These are phyloP conservation scores for Stachybotrys chlorohalonatus DNA, from an alignment of 2,329 filamentous ascomycete species.

Conservation along the genomic window DNA sequence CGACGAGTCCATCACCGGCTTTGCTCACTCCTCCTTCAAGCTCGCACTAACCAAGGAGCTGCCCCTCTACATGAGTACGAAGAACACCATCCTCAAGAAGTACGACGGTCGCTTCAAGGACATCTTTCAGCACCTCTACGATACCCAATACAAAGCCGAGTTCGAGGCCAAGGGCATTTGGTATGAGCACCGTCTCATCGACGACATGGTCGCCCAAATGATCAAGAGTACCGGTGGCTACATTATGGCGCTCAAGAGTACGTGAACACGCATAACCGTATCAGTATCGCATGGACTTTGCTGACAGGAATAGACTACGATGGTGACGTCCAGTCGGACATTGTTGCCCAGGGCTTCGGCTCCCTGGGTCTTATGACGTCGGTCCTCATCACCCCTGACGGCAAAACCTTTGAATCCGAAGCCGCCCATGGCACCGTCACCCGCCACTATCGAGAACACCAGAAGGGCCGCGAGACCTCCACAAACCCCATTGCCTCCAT, in stretches of 20 bases:
- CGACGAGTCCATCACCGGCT: constrained; percentile 86
- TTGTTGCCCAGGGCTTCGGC: constrained; percentile 96
- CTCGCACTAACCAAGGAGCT: constrained; percentile 77
- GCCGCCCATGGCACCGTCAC: constrained; percentile 98
- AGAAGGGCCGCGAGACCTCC: constrained; percentile 93
- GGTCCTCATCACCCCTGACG: constrained; percentile 90
- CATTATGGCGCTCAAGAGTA: constrained; percentile 97
- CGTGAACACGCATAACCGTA: constrained; percentile 21
- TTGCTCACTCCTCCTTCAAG: constrained; percentile 96
- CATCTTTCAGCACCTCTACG: constrained; percentile 96
- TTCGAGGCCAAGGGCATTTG: constrained; percentile 92
- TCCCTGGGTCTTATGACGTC: constrained; percentile 98
- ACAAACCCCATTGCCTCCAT: constrained; percentile 99
- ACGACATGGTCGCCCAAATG: constrained; percentile 99
- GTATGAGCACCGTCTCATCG: constrained; percentile 98
- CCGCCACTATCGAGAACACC: constrained; percentile 96
- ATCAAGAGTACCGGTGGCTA: constrained; percentile 96
- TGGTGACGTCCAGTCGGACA: constrained; percentile 96
- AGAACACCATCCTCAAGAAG: constrained; percentile 99
- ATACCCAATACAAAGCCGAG: constrained; percentile 73
- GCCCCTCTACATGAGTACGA: constrained; percentile 99
- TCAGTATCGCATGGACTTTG: not conserved
- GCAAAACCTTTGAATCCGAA: constrained; percentile 95
- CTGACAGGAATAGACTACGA: constrained; percentile 67
- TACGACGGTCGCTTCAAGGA: constrained; percentile 99